Base-by-base conservation (phyloP, 2,329 filamentous ascomycete species). In the Apiospora malaysiana region DNA sequence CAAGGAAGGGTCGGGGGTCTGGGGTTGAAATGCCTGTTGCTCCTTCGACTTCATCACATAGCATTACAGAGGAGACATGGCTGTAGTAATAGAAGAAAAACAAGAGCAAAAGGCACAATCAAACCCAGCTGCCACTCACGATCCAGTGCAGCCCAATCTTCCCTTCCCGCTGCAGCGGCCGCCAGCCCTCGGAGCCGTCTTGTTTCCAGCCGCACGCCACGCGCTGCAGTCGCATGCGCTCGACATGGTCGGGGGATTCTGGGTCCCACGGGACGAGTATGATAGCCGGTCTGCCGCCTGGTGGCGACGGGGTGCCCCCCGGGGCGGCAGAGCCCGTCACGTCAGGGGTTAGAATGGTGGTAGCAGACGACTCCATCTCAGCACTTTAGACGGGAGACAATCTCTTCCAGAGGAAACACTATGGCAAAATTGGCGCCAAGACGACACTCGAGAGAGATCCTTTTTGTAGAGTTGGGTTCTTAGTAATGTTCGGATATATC, bases 241-340 rank as follows among this genome's bases (percentile, higher is more conserved):
- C 46, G 8, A 76, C 47, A 56, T 79, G 77, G 2, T 72, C 71
- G 0, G 56, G 23, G 0, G 76, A 77, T 9, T 77, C 70, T 0
- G 76, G 71, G 51, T 78, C 77, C 75, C 76, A 79, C 6, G 77
- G 77, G 23, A 79, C 72, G 25, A 78, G 59, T 1, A 70, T 40
- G 3, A 63, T 63, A 32, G 56, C 32, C 18, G 56, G 56, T 6
- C n/a, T 63, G 32, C 12, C 27, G 7, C 21, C 56, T 1, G 56
- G 32, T 8, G 56, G 16, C 21, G 32, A 4, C 2, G 21, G 8
- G 32, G 8, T 16, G 16, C 9, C 40, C 32, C 27, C 56, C 18
- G 40, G 27, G 42, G 42, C 42, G 12, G 42, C 42, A 7, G 56
- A 7, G 10, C 56, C 56, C 18, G 56, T 63, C 32, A 40, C 56